These are phyloP conservation scores for Ganoderma resinaceum DNA, from an alignment of 1,284 basidiomycete genomes.

Conservation along the genomic window DNA sequence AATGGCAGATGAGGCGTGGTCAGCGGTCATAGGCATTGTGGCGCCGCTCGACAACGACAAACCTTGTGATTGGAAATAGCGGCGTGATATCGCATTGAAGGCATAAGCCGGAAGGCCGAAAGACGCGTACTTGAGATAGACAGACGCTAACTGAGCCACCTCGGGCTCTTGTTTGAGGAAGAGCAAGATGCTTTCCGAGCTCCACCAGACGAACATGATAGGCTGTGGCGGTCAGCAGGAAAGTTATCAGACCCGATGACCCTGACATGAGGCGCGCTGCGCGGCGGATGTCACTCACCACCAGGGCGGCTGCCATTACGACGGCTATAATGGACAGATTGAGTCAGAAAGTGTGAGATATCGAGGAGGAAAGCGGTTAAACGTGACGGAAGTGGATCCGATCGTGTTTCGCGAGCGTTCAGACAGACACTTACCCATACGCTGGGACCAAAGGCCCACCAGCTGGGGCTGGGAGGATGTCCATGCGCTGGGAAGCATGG, in stretches of 20 bases:
- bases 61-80: conserved; percentile 92
- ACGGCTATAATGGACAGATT: conserved; percentile 52
- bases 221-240: conserved; percentile 51
- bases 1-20: not conserved
- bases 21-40: not conserved
- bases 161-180: conserved; percentile 85
- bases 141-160: conserved; percentile 80
- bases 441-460: conserved; percentile 91
- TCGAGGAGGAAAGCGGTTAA: not conserved
- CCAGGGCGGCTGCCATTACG: conserved; percentile 64
- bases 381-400: not conserved
- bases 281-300: conserved; percentile 52
- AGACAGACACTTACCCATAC: conserved; percentile 68
- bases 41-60: conserved; percentile 4
- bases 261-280: not conserved
- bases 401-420: no score
- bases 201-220: conserved; percentile 78
- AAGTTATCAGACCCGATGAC: not conserved
- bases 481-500: conserved; percentile 91
- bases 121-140: conserved; percentile 81
- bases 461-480: conserved; percentile 83
- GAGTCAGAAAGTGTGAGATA: not conserved
- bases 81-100: conserved; percentile 77
- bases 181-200: conserved; percentile 82
- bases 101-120: conserved; percentile 91